Base-by-base conservation (phyloP, 2,329 filamentous ascomycete genomes). In the Ophiocordyceps sinensis region DNA sequence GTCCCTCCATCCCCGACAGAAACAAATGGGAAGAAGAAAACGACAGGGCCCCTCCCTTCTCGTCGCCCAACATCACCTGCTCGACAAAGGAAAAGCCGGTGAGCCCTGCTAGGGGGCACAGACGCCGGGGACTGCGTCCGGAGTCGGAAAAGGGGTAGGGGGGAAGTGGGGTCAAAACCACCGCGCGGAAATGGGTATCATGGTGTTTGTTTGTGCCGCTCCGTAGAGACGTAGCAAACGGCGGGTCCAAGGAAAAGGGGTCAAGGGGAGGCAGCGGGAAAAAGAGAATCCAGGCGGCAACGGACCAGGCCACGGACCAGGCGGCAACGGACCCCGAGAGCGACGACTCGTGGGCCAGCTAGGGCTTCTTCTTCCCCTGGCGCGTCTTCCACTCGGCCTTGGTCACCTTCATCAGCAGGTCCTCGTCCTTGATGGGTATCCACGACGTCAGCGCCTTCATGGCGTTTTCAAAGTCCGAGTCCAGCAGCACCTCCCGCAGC, bases 391-490 rank as follows among this genome's bases (percentile, higher is more conserved):
- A 95, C 64, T 96, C 89, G 13, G 85, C 79, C 55, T 81, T 81
- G 23, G 86, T 79, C 44, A 95, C 85, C 52, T 80, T 81, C 85
- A 98, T 94, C 53, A 98, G 71, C 43, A 94, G 63, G 57, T 96
- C 87, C 55, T 94, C 86, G 53, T 98, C 89, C 61, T 86, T 86
- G 58, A 98, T 82, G 17, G 89, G 87, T 36, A 96, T 82, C 78
- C 85, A 94, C 43, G 83, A 87, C 28, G 91, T 96, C 47, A 98
- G 68, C 8, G 88, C 83, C 65, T 95, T 96, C 91, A 98, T 98
- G 37, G 84, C 84, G 54, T 93, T 94, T 59, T 98, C 91, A 60
- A 96, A 98, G 58, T 98, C 91, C 15, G 85, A 86, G 53, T 93
- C 87, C 6, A 95, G 68, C 28, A 98, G 70, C 40, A 94, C 85